Evolutionary conservation across 257 asterid genomes (phyloP), one percentile per base, ranked within the genome.

Genomic region (Gynochthodes officinalis): DNA sequence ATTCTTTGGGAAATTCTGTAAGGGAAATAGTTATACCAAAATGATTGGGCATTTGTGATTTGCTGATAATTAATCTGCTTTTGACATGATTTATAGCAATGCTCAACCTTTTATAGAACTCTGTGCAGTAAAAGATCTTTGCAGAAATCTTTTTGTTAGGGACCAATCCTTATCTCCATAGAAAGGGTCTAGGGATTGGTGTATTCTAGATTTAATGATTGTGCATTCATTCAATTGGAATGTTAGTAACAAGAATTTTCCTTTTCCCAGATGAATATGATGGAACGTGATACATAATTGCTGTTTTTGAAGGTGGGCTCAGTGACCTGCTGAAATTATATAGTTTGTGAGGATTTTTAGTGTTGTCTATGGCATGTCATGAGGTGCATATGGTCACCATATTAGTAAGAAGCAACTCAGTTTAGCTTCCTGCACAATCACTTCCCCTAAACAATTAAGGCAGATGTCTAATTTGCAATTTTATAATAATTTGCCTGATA

Each of bases 241-340:
- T 71, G 48, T 49, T 64, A 65, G 91, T 92, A 85, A 90, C 88
- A 48, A 67, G 28, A 85, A 84, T 85, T 87, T 82, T 90, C 95
- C 86, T 90, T 93, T 85, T 84, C 90, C 95, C 97, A 90, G 97
- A 93, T 93, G 90, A 86, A 82, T 79, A 62, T 82, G 97, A 93
- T 77, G 98, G 97, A 70, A 90, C 96, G 97, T 93, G 97, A 92
- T 50, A 60, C 80, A 58, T 73, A 76, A 81, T 77, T 72, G 87
- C 87, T 75, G 81, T 77, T 46, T 82, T 79, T 63, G 77, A 82
- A 84, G 87, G 88, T 76, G 86, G 87, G 87, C 90, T 85, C 78
- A 64, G 78, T 83, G 84, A 74, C 76, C 84, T 79, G 81, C 90
- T 79, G 83, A 78, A 83, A 82, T 80, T 79, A 72, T 62, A 28